phyloP scores from a whole-genome alignment of 2,329 filamentous ascomycete species.

The Penicillium sp. region DNA sequence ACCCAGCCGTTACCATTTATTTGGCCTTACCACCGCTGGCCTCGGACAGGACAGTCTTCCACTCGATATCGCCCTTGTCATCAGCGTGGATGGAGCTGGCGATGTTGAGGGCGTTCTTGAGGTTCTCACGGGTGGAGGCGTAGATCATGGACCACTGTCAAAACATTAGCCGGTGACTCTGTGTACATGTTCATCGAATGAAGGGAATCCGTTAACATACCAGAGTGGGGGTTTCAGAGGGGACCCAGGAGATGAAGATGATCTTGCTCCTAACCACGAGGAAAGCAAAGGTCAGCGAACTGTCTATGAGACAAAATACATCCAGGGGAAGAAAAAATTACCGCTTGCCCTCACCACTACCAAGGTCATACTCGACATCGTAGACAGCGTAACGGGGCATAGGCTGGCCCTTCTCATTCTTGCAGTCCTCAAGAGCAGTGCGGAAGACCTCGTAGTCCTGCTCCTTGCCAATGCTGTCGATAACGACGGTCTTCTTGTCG shows the following conservation, averaged over 20 bases:
- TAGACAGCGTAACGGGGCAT: slow-evolving; percentile 52
- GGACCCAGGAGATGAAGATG: slow-evolving; percentile 52
- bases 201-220: slow-evolving; percentile 29
- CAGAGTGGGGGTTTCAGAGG: slow-evolving; percentile 39
- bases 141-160: slow-evolving; percentile 51
- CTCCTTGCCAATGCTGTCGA: slow-evolving; percentile 47
- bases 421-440: slow-evolving; percentile 44
- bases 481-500: slow-evolving; percentile 51
- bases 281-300: slow-evolving; percentile 18
- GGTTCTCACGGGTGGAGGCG: slow-evolving; percentile 49
- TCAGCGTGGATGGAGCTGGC: slow-evolving; percentile 43
- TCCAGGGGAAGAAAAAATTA: slow-evolving; percentile 24
- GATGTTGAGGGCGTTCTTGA: slow-evolving; percentile 51
- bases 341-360: slow-evolving; percentile 50
- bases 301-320: background rate
- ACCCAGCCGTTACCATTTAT: slow-evolving; percentile 35
- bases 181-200: background rate
- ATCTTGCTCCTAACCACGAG: slow-evolving; percentile 47
- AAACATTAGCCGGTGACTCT: slow-evolving; percentile 13
- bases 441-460: slow-evolving; percentile 51
- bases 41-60: slow-evolving; percentile 40
- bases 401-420: slow-evolving; percentile 44
- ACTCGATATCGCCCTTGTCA: slow-evolving; percentile 44
- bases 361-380: slow-evolving; percentile 52
- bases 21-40: slow-evolving; percentile 45